Evolutionary conservation across 371 early-diverging fungal species (phyloP), one percentile per base, ranked within the genome.

Genomic region (Mucor mucedo): DNA sequence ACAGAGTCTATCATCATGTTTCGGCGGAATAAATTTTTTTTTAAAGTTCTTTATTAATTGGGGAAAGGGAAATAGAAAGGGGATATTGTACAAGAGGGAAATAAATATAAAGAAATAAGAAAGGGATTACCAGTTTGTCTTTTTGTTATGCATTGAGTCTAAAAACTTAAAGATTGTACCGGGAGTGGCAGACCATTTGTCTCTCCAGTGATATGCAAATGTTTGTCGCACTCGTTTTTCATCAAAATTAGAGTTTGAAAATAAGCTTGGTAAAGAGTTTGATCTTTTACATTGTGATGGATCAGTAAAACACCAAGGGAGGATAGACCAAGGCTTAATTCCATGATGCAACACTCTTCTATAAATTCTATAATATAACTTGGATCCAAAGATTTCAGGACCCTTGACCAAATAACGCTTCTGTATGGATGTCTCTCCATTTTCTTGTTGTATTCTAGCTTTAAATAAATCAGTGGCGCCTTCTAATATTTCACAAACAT

Each of bases 251-350:
- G 59, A 8, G 28, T 73, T 58, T 14, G 68, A 52, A 39, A 62
- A 64, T 35, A 71, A 39, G 14, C 68, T 71, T 9, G 77, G 77
- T 21, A 76, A 39, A 13, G 74, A 71, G 54, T 73, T 76, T 32
- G 58, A 56, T 45, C 50, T 59, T 58, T 52, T 65, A 45, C 77
- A 76, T 14, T 65, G 60, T 11, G 68, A 63, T 13, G 73, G 69
- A 52, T 73, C 70, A 28, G 71, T 73, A 45, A 71, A 73, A 40
- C 77, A 76, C 77, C 77, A 76, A 41, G 77, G 77, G 27, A 76
- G 14, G 11, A 71, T 60, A 38, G 73, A 62, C 68, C 73, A 76
- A 33, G 77, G 73, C 59, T 58, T 62, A 35, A 63, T 68, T 2
- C 62, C 55, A 58, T 76, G 73, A 44, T 70, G 71, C 48, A 76